Evolutionary conservation across 768 basidiomycete species (phyloP).

Genomic region (Tulasnella sp.): DNA sequence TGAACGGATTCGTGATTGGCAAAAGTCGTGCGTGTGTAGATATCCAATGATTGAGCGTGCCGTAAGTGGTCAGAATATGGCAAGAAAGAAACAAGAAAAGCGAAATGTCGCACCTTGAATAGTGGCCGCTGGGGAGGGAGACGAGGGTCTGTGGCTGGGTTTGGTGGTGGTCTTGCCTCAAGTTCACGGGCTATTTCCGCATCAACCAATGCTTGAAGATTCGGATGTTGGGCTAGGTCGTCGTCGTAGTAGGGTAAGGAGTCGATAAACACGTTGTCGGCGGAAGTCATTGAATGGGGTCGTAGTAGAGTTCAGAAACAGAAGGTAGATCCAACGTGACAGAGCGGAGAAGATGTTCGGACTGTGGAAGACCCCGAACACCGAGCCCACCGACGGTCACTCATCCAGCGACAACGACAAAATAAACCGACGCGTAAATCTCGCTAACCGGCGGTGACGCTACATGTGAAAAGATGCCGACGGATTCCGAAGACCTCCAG

Average conservation of each 20-base stretch:
- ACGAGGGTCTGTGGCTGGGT: constrained; percentile 8
- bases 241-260: constrained; percentile 93
- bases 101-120: constrained; percentile 7
- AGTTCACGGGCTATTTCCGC: constrained; percentile 63
- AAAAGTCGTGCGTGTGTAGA: background rate
- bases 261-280: constrained; percentile 35
- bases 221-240: constrained; percentile 66
- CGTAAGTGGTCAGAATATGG: background rate
- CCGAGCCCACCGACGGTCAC: background rate
- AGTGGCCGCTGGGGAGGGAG: constrained; percentile 13
- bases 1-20: background rate
- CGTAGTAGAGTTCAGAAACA: background rate
- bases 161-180: constrained; percentile 16
- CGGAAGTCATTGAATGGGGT: background rate
- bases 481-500: background rate
- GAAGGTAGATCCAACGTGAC: background rate
- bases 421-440: background rate
- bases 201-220: constrained; percentile 63
- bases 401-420: background rate
- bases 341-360: background rate
- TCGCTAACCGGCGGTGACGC: background rate
- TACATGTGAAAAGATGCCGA: background rate
- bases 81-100: constrained; percentile 1
- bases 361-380: background rate
- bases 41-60: background rate